These are phyloP conservation scores for Phaeotremella fagi DNA, from an alignment of 768 basidiomycete species.

Conservation along the genomic window DNA sequence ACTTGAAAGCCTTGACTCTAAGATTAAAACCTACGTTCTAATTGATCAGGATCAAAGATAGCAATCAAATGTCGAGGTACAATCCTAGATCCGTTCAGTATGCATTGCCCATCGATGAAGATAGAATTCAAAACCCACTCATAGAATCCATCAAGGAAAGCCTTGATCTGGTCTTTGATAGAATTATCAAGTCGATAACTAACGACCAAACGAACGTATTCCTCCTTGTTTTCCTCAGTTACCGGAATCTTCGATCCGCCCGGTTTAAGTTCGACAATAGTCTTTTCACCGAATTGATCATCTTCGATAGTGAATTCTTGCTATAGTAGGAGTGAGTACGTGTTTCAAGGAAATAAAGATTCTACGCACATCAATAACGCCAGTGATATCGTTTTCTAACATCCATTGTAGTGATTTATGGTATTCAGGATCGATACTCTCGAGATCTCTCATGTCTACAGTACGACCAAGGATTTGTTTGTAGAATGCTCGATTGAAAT, in stretches of 20 bases:
- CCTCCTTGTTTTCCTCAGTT: constrained; percentile 92
- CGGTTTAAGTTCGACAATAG: constrained; percentile 79
- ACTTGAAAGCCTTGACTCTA: not conserved
- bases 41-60: constrained; percentile 53
- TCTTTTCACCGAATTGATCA: constrained; percentile 93
- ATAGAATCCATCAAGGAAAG: constrained; percentile 83
- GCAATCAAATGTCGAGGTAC: constrained; percentile 92
- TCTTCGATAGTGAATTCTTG: constrained; percentile 93
- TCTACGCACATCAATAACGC: constrained; percentile 41
- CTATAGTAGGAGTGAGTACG: constrained; percentile 53
- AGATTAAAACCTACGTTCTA: constrained; percentile 34
- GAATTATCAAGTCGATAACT: constrained; percentile 89
- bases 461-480: constrained; percentile 88
- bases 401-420: constrained; percentile 99
- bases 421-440: constrained; percentile 94
- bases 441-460: constrained; percentile 92
- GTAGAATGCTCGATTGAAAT: constrained; percentile 95
- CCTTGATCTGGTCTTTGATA: constrained; percentile 92
- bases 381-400: constrained; percentile 74
- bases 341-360: not conserved
- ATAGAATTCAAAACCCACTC: constrained; percentile 52
- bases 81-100: constrained; percentile 51
- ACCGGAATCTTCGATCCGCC: constrained; percentile 78
- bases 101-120: not conserved
- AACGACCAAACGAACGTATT: constrained; percentile 92